Percentiles rank a stretch among this genome's conserved stretches.
phyloP scores from a whole-genome alignment of 441 rosid species.

The Erysimum pusillum region DNA sequence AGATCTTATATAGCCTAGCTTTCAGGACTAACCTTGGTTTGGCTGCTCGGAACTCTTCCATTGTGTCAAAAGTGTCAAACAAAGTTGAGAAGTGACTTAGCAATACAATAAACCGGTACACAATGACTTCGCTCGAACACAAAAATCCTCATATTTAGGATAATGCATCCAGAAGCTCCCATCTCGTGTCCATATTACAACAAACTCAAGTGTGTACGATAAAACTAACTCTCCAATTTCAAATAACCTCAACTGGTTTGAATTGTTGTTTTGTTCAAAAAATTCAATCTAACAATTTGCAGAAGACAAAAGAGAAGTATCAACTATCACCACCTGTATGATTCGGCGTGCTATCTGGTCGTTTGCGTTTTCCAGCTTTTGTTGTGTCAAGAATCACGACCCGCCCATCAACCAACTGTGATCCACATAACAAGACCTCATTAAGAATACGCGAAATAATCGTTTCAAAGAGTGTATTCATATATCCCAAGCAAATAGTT shows the following conservation, averaged over 20 bases:
- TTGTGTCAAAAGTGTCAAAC: constrained; percentile 6
- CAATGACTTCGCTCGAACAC: neutral
- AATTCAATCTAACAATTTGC: constrained; percentile 5
- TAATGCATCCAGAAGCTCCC: constrained; percentile 4
- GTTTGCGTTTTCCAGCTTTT: constrained; percentile 18
- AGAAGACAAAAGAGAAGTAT: constrained; percentile 19
- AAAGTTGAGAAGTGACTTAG: neutral
- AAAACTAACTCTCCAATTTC: neutral
- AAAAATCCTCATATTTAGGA: constrained; percentile 5
- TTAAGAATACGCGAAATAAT: neutral
- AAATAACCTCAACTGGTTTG: constrained; percentile 12
- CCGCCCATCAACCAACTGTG: constrained; percentile 48
- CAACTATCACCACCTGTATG: constrained; percentile 21
- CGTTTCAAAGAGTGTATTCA: neutral
- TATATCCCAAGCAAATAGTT: constrained; percentile 11
- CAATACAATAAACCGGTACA: neutral
- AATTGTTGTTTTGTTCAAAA: neutral
- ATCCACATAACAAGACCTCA: constrained; percentile 24
- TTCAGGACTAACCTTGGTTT: neutral
- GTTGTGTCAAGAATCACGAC: constrained; percentile 38
- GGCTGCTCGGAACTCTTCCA: constrained; percentile 20
- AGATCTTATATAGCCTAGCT: neutral
- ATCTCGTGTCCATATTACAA: neutral
- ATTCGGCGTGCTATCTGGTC: constrained; percentile 26
- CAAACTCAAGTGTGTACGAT: neutral